A percentile compares a stretch with the other conserved stretches of the same genome.
These are phyloP conservation scores for Lolium perenne DNA, from an alignment of 176 grass and related monocot genomes.

Conservation along the genomic window DNA sequence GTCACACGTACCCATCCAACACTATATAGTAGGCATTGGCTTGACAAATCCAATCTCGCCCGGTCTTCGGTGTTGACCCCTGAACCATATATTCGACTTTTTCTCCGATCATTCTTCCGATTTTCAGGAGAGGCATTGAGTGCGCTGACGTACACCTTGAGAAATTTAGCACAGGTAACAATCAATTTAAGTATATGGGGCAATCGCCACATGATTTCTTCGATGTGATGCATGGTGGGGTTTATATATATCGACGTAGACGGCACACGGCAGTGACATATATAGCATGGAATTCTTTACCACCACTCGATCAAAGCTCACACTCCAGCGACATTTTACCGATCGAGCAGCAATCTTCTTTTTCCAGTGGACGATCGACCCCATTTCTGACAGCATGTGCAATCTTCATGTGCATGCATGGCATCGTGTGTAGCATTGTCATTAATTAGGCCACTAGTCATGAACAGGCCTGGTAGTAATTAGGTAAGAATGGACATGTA, in stretches of 20 bases:
- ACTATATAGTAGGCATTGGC: neutral
- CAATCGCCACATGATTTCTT: neutral
- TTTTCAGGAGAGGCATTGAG: neutral
- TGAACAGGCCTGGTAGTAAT: no score
- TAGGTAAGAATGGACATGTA: no score
- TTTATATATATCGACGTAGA: constrained; percentile 3
- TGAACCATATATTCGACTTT: neutral
- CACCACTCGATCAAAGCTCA: neutral
- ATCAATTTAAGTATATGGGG: neutral
- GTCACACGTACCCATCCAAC: neutral
- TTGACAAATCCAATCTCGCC: neutral
- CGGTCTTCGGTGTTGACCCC: neutral
- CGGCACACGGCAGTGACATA: neutral
- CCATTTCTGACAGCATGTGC: neutral
- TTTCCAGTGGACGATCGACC: neutral
- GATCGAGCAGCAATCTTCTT: neutral
- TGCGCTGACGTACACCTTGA: neutral
- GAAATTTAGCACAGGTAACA: neutral
- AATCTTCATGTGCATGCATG: neutral
- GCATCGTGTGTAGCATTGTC: no score
- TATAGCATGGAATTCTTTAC: neutral
- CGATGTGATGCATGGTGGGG: neutral
- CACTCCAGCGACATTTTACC: neutral
- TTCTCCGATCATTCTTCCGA: neutral
- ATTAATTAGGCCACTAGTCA: no score